A percentile compares a stretch with the other conserved stretches of the same genome.
These are phyloP conservation scores for Aurifilum marmelostoma DNA, from an alignment of 2,329 filamentous ascomycete species.

Conservation along the genomic window DNA sequence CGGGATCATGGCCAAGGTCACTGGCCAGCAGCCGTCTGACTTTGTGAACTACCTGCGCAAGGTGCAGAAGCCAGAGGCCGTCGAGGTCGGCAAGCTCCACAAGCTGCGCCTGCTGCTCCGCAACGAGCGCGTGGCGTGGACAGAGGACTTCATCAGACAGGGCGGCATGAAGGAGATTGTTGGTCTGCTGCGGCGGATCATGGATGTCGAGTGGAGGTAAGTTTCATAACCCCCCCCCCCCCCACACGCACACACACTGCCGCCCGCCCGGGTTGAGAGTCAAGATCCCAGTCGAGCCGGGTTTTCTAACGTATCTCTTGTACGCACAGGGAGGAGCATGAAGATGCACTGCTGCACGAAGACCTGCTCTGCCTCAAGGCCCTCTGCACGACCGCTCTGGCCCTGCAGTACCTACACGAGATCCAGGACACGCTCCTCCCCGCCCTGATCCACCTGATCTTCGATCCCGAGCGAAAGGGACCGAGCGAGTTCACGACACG, in stretches of 20 bases:
- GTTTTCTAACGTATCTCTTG: constrained; percentile 28
- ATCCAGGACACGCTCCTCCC: constrained; percentile 85
- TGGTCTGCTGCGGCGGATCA: constrained; percentile 82
- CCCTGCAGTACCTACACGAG: constrained; percentile 77
- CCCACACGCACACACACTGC: background rate
- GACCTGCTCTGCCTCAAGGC: constrained; percentile 91
- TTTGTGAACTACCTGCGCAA: constrained; percentile 86
- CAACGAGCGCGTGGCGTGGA: constrained; percentile 96
- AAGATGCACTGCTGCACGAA: constrained; percentile 91
- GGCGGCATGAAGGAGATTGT: constrained; percentile 94
- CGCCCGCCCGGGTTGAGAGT: too few species aligned
- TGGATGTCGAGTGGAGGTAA: constrained; percentile 94
- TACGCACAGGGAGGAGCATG: constrained; percentile 83
- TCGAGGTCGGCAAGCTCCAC: constrained; percentile 94
- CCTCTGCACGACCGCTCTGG: constrained; percentile 86
- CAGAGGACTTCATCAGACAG: constrained; percentile 84
- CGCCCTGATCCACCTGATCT: constrained; percentile 83
- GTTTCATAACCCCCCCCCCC: constrained; percentile 35
- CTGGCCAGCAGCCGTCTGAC: constrained; percentile 75
- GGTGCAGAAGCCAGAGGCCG: constrained; percentile 76
- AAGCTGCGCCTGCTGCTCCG: constrained; percentile 87
- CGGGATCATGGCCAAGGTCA: constrained; percentile 67
- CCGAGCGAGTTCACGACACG: constrained; percentile 96
- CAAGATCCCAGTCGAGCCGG: too few species aligned
- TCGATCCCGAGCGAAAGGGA: constrained; percentile 97